A percentile compares a stretch with the other conserved stretches of the same genome.
phyloP scores from a whole-genome alignment of 2,329 filamentous ascomycete species.

The Xylaria sp. region DNA sequence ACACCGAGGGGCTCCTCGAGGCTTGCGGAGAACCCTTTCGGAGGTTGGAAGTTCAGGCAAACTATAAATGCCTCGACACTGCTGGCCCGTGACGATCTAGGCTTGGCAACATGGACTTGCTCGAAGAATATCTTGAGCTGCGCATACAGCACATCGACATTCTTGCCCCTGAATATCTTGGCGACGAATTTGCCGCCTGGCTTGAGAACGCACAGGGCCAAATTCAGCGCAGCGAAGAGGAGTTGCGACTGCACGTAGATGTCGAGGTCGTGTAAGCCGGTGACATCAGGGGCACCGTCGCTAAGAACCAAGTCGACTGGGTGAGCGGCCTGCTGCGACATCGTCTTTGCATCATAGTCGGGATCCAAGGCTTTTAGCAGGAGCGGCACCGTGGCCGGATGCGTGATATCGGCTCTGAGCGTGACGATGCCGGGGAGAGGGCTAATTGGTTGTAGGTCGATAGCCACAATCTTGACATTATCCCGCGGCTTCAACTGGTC shows the following conservation, averaged over 20 bases:
- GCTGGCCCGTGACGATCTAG: slow-evolving; percentile 91
- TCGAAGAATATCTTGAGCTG: slow-evolving; percentile 94
- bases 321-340: slow-evolving; percentile 69
- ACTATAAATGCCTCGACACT: slow-evolving; percentile 98
- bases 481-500: slow-evolving; percentile 60
- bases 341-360: slow-evolving; percentile 64
- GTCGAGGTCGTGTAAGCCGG: slow-evolving; percentile 94
- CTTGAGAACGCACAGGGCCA: slow-evolving; percentile 90
- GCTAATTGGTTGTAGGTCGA: slow-evolving; percentile 96
- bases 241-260: slow-evolving; percentile 98
- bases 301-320: slow-evolving; percentile 94
- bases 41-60: slow-evolving; percentile 87
- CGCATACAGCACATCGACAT: slow-evolving; percentile 94
- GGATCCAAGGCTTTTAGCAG: slow-evolving; percentile 87
- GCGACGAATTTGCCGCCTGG: slow-evolving; percentile 97
- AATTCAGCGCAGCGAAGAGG: slow-evolving; percentile 91
- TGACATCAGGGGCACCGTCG: slow-evolving; percentile 96
- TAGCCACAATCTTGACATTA: slow-evolving; percentile 92
- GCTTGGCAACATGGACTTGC: slow-evolving; percentile 90
- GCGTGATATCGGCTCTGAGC: slow-evolving; percentile 94
- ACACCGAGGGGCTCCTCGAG: slow-evolving; percentile 79
- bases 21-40: slow-evolving; percentile 78
- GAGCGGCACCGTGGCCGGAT: slow-evolving; percentile 92
- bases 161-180: slow-evolving; percentile 94
- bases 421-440: slow-evolving; percentile 92